Base-by-base conservation (phyloP, 1,284 basidiomycete species). In the Caloboletus firmus region DNA sequence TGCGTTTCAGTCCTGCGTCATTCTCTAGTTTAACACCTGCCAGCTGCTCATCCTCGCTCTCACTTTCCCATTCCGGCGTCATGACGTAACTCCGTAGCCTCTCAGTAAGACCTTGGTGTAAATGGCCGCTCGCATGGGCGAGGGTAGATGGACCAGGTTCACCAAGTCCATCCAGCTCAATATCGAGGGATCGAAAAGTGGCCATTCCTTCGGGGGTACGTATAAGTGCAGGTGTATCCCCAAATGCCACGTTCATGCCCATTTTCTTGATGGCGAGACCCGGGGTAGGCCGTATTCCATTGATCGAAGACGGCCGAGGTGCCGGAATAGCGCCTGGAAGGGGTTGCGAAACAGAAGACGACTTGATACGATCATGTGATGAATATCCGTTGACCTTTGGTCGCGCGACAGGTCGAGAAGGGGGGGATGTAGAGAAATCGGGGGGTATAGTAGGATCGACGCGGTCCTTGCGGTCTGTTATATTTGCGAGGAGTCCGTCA, bases 391-490 rank as follows among this genome's bases (percentile, higher is more conserved):
- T 69, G 45, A 69, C 55, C 56, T 64, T 72, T 24, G 69, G 66
- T 32, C 70, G 62, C 7, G 67, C 56, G 18, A 66, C 45, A 3
- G 67, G 61, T 36, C 70, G 64, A 52, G 50, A 37, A 17, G 55
- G 42, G 12, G 67, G 51, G 0, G 62, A 49, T 11, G 55, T 50
- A 39, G 68, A 64, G 30, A 69, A 63, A 50, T 64, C 56, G 4
- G 59, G 57, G 61, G 64, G 54, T 75, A 74, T 84, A 57, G 66
- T 67, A 18, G 85, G 87, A 62, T 87, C 87, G 7, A 76, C 74
- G 49, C 87, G 81, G 60, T 96, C 93, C 65, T 87, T 89, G 59
- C 86, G 84, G 70, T 98, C 96, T 2, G 89, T 91, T 59, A 98
- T 86, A 65, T 95, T 89, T 63, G 85, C 84, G 31, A 98, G 82